Percentiles rank a stretch among this genome's conserved stretches.
Evolutionary conservation across 73 alveolate genomes (phyloP).

Genomic region (Tetrahymena thermophila): DNA sequence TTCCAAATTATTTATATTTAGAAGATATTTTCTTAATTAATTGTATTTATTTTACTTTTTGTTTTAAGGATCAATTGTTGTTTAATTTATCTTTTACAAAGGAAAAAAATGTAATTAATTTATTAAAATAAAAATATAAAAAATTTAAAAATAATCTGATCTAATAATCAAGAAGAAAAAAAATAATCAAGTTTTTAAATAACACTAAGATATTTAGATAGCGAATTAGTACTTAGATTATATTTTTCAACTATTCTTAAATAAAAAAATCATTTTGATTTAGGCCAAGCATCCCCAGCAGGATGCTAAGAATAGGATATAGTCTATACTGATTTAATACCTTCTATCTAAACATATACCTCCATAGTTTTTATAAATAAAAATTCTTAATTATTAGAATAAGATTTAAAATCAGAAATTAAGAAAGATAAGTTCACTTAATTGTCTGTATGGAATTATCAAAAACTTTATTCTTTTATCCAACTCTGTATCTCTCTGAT

Average conservation of each 20-base stretch:
- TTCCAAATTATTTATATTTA: too few species aligned
- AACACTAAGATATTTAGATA: neutral
- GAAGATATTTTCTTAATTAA: too few species aligned
- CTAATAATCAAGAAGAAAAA: neutral
- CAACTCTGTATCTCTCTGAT: neutral
- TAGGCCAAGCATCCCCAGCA: neutral
- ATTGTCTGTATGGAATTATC: neutral
- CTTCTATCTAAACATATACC: neutral
- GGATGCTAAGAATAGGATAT: neutral
- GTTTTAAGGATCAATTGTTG: neutral
- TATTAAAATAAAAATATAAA: neutral
- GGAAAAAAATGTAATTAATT: neutral
- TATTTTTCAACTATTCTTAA: neutral
- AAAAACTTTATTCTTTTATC: neutral
- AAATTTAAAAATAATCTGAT: neutral
- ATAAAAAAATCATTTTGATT: neutral
- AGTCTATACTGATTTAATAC: neutral
- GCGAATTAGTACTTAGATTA: neutral
- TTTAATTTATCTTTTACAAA: neutral
- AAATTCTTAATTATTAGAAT: neutral
- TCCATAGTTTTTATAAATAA: neutral
- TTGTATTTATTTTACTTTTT: too few species aligned
- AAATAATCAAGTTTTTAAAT: neutral
- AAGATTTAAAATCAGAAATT: neutral
- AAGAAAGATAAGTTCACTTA: neutral